These are phyloP conservation scores for Berkeleyomyces basicola DNA, from an alignment of 2,329 filamentous ascomycete species.

Conservation along the genomic window DNA sequence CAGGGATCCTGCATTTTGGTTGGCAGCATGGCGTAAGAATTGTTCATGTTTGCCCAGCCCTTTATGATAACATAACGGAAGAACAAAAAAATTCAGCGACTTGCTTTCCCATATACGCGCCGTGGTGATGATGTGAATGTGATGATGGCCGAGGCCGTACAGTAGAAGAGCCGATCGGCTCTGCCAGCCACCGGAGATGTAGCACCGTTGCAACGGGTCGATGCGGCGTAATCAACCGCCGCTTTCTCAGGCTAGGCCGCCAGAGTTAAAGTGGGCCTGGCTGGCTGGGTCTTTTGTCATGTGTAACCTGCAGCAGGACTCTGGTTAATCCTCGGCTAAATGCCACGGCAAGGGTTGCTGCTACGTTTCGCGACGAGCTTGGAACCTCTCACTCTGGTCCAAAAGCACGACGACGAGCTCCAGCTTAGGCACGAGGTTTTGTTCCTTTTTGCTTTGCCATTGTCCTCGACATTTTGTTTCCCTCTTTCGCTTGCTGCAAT, in stretches of 20 bases:
- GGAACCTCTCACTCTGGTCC: background rate
- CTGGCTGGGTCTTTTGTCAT: background rate
- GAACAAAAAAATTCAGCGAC: conserved; percentile 16
- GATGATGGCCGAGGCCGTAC: background rate
- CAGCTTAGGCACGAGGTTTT: too few relatives aligned
- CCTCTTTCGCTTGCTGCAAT: background rate
- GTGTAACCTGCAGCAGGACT: background rate
- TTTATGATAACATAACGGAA: conserved; percentile 18
- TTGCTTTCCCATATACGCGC: conserved; percentile 5
- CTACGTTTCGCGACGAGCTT: conserved; percentile 9
- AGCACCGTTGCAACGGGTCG: too few relatives aligned
- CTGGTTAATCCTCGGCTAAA: conserved; percentile 1
- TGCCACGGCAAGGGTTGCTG: background rate
- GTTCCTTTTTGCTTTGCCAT: background rate
- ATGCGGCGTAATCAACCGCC: too few relatives aligned
- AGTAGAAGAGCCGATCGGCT: background rate
- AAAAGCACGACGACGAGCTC: too few relatives aligned
- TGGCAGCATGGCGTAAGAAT: conserved; percentile 12
- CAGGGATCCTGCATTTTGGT: conserved; percentile 20
- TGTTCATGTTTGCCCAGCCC: conserved; percentile 11
- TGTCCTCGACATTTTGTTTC: background rate
- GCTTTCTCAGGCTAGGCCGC: too few relatives aligned
- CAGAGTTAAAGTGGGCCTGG: background rate
- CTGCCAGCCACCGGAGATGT: background rate
- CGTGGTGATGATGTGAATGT: background rate